Evolutionary conservation across 495 filamentous ascomycete genomes (phyloP).

Genomic region (Echria macrotheca): DNA sequence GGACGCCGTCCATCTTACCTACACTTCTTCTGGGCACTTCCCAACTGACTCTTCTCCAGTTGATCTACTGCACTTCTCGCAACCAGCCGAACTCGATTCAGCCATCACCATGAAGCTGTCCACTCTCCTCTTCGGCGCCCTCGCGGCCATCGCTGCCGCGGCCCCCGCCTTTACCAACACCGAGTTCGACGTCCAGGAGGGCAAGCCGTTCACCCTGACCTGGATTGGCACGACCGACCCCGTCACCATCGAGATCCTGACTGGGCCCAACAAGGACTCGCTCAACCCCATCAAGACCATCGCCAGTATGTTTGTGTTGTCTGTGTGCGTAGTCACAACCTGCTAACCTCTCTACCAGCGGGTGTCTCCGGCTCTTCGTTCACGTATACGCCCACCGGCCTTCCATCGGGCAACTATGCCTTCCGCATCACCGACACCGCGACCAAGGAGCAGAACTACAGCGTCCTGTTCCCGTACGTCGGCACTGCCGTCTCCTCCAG

Average conservation of each 20-base stretch:
- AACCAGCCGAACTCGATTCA: too few relatives aligned
- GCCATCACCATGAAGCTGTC: constrained; percentile 42
- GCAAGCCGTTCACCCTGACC: constrained; percentile 36
- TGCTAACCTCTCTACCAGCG: constrained; percentile 23
- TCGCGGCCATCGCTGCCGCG: constrained; percentile 36
- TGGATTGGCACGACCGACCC: constrained; percentile 34
- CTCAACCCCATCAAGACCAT: constrained; percentile 33
- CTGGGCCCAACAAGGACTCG: constrained; percentile 23
- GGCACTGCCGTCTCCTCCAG: constrained; percentile 23
- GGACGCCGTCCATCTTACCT: too few relatives aligned
- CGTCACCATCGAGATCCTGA: constrained; percentile 36
- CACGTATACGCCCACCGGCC: constrained; percentile 29
- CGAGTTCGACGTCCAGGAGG: constrained; percentile 32
- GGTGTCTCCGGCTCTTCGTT: constrained; percentile 26
- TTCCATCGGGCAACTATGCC: constrained; percentile 39
- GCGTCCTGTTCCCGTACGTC: constrained; percentile 28
- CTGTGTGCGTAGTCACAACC: not conserved
- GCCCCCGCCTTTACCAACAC: constrained; percentile 37
- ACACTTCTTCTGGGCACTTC: too few relatives aligned
- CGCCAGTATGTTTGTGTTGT: constrained; percentile 19
- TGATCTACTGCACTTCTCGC: too few relatives aligned
- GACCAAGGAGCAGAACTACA: constrained; percentile 37
- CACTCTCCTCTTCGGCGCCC: constrained; percentile 28
- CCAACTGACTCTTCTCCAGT: too few relatives aligned
- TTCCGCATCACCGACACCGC: constrained; percentile 35